phyloP scores from a whole-genome alignment of 2,329 filamentous ascomycete genomes.

The Ceratocystis smalleyi region DNA sequence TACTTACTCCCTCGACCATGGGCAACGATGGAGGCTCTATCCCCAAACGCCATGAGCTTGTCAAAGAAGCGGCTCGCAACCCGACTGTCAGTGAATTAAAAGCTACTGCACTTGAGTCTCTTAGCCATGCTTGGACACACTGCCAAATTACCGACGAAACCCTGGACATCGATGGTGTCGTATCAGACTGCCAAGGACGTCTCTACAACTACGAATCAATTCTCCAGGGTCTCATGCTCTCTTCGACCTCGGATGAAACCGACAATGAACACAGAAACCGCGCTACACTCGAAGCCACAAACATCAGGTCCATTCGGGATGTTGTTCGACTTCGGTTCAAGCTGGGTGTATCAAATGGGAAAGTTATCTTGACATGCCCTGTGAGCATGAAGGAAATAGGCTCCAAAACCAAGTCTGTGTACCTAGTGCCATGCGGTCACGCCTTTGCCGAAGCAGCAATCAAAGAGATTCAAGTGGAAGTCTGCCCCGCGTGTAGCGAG shows the following conservation, averaged over 20 bases:
- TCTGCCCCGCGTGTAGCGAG: slow-evolving; percentile 59
- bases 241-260: slow-evolving; percentile 31
- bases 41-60: slow-evolving; percentile 85
- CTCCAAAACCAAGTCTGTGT: slow-evolving; percentile 62
- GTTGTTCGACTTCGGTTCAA: slow-evolving; percentile 75
- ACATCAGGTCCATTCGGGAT: slow-evolving; percentile 71
- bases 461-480: slow-evolving; percentile 53
- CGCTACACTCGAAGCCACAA: slow-evolving; percentile 31
- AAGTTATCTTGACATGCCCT: slow-evolving; percentile 54
- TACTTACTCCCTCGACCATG: slow-evolving; percentile 39
- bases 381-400: slow-evolving; percentile 78
- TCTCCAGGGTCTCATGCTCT: slow-evolving; percentile 43
- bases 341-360: slow-evolving; percentile 25
- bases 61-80: slow-evolving; percentile 76
- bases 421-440: slow-evolving; percentile 88
- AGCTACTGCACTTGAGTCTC: slow-evolving; percentile 69
- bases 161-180: slow-evolving; percentile 53
- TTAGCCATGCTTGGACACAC: slow-evolving; percentile 71
- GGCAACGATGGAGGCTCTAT: slow-evolving; percentile 97
- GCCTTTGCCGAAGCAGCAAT: slow-evolving; percentile 80
- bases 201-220: slow-evolving; percentile 93
- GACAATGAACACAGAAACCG: slow-evolving; percentile 30
- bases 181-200: slow-evolving; percentile 69
- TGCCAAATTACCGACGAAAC: slow-evolving; percentile 73
- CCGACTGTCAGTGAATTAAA: slow-evolving; percentile 77